Evolutionary conservation across 495 filamentous ascomycete species (phyloP).

Genomic region (Penicillium bovifimosum): DNA sequence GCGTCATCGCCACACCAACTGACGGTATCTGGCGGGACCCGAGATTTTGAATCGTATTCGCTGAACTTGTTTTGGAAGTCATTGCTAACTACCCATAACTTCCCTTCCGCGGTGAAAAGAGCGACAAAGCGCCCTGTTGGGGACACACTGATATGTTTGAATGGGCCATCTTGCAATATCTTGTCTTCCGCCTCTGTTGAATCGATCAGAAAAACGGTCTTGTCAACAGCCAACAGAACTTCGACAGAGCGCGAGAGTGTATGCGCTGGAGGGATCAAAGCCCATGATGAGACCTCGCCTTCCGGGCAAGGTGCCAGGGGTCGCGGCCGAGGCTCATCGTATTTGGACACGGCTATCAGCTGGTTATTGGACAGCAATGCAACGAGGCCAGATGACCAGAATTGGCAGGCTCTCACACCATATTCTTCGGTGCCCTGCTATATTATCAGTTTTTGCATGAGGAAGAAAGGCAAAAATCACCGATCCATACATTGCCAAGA

Average conservation of each 20-base stretch:
- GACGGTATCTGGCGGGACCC: constrained; percentile 79
- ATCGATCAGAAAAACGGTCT: constrained; percentile 82
- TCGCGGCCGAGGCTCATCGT: constrained; percentile 85
- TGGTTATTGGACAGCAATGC: constrained; percentile 88
- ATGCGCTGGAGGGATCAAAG: constrained; percentile 79
- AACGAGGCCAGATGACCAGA: constrained; percentile 88
- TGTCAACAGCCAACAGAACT: constrained; percentile 78
- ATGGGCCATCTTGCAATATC: constrained; percentile 83
- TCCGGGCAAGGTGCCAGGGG: constrained; percentile 72
- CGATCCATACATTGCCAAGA: constrained; percentile 65
- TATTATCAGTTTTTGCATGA: constrained; percentile 12
- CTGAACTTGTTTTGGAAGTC: constrained; percentile 89
- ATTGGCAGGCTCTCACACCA: constrained; percentile 80
- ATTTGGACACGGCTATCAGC: constrained; percentile 78
- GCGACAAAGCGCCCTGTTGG: constrained; percentile 85
- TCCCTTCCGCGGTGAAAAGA: constrained; percentile 79
- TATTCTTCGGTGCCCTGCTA: constrained; percentile 72
- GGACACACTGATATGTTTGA: constrained; percentile 82
- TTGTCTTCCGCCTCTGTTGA: constrained; percentile 86
- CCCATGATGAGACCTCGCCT: constrained; percentile 81
- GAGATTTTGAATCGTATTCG: constrained; percentile 84
- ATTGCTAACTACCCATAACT: constrained; percentile 86
- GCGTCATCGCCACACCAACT: constrained; percentile 97
- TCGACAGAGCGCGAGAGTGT: constrained; percentile 94
- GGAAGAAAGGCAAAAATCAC: too few species aligned